These are phyloP conservation scores for Phytophthora syringae DNA, from an alignment of 352 stramenopile genomes.

Conservation along the genomic window DNA sequence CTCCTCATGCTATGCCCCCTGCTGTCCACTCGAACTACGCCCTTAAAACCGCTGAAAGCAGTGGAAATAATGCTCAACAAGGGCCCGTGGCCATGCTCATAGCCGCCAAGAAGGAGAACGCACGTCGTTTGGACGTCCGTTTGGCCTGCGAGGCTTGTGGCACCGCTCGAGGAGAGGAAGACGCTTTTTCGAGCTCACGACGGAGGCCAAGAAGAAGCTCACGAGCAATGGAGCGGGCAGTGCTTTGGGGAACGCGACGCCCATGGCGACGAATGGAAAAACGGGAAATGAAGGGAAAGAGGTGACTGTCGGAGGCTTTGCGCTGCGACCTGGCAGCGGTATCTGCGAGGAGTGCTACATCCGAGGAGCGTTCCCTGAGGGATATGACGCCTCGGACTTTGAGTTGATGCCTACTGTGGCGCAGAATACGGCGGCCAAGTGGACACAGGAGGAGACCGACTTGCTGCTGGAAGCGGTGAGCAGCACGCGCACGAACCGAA, in stretches of 20 bases:
- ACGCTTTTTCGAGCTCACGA: conserved; percentile 62
- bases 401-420: conserved; percentile 36
- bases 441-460: conserved; percentile 54
- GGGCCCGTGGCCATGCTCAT: conserved; percentile 43
- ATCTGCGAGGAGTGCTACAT: conserved; percentile 78
- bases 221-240: conserved; percentile 26
- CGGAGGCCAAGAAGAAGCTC: conserved; percentile 65
- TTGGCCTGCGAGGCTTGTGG: conserved; percentile 65
- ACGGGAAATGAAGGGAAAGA: conserved; percentile 38
- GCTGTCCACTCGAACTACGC: conserved; percentile 67
- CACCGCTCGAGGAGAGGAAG: conserved; percentile 29
- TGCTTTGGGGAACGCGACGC: conserved; percentile 7
- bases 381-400: conserved; percentile 71
- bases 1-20: conserved; percentile 69
- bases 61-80: not conserved
- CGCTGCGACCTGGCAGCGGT: conserved; percentile 57
- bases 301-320: conserved; percentile 53
- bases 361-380: conserved; percentile 65
- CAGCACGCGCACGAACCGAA: conserved; percentile 22
- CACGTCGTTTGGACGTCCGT: conserved; percentile 14
- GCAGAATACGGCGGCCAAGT: conserved; percentile 23
- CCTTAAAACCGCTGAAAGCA: conserved; percentile 20
- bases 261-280: conserved; percentile 22
- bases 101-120: conserved; percentile 32
- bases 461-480: conserved; percentile 64